Evolutionary conservation across 1,139 yeast genomes (phyloP).

Genomic region (Ogataea hybrid): DNA sequence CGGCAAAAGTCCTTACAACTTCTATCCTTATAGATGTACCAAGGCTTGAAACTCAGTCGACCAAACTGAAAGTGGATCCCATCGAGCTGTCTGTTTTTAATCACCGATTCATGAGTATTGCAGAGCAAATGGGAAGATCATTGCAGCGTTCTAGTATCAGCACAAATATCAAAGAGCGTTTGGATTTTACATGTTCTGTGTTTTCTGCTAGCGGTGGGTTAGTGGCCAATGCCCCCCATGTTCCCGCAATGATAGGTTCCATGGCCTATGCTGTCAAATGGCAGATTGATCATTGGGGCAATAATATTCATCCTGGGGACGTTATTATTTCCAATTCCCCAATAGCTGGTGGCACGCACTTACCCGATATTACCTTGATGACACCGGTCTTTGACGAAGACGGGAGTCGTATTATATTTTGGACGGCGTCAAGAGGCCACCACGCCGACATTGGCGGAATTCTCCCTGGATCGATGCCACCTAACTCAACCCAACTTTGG

Average conservation of each 20-base stretch:
- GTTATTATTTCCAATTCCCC: slow-evolving; percentile 55
- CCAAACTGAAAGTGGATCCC: slow-evolving; percentile 36
- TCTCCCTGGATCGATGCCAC: slow-evolving; percentile 32
- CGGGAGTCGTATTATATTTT: slow-evolving; percentile 28
- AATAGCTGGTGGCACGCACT: slow-evolving; percentile 55
- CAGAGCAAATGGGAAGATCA: slow-evolving; percentile 87
- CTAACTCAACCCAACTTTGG: slow-evolving; percentile 29
- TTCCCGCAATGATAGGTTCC: slow-evolving; percentile 84
- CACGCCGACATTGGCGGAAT: slow-evolving; percentile 34
- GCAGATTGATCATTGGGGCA: slow-evolving; percentile 49
- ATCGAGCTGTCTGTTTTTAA: slow-evolving; percentile 75
- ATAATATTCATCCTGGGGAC: slow-evolving; percentile 49
- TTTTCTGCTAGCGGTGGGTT: slow-evolving; percentile 73
- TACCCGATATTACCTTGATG: slow-evolving; percentile 60
- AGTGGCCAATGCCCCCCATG: slow-evolving; percentile 65
- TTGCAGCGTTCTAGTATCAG: slow-evolving; percentile 77
- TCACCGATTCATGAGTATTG: slow-evolving; percentile 83
- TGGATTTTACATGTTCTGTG: slow-evolving; percentile 83
- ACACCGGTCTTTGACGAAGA: slow-evolving; percentile 41
- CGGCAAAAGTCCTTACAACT: slow-evolving; percentile 42
- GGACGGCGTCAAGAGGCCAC: slow-evolving; percentile 34
- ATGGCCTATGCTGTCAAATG: slow-evolving; percentile 56
- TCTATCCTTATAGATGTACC: slow-evolving; percentile 39
- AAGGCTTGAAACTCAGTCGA: slow-evolving; percentile 5
- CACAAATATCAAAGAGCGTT: slow-evolving; percentile 77